Percentiles rank a stretch among this genome's conserved stretches.
These are phyloP conservation scores for Fusarium solani-melongenae DNA, from an alignment of 2,329 filamentous ascomycete species.

Conservation along the genomic window DNA sequence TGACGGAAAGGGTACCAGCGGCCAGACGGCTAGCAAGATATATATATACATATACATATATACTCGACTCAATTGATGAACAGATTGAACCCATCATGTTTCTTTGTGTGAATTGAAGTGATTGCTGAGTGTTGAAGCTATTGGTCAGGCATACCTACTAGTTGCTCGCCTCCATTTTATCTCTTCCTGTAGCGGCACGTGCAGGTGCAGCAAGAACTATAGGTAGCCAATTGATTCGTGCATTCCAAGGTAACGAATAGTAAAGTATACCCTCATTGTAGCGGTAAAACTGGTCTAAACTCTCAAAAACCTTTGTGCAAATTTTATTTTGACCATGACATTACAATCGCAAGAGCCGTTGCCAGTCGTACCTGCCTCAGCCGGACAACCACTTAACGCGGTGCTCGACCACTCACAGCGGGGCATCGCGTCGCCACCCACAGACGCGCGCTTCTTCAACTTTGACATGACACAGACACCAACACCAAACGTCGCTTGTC, in stretches of 20 bases:
- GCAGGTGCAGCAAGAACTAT: not conserved
- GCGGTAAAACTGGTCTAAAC: not conserved
- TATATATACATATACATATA: constrained; percentile 8
- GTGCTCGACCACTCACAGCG: constrained; percentile 38
- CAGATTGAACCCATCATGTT: constrained; percentile 12
- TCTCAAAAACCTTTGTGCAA: not conserved
- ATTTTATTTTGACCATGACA: not conserved
- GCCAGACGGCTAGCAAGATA: constrained; percentile 4
- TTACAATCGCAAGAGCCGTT: not conserved
- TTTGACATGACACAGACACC: constrained; percentile 17
- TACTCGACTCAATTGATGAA: constrained; percentile 24
- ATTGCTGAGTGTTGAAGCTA: not conserved
- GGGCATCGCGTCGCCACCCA: constrained; percentile 40
- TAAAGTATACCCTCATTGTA: not conserved
- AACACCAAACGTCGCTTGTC: not conserved
- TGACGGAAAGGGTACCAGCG: constrained; percentile 7
- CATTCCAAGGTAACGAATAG: not conserved
- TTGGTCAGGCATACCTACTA: not conserved
- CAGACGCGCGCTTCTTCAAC: constrained; percentile 38
- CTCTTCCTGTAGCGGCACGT: not conserved
- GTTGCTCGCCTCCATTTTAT: not conserved
- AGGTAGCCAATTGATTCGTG: not conserved
- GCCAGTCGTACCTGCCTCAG: not conserved
- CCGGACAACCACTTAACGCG: constrained; percentile 44
- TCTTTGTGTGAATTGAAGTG: not conserved